Percentiles rank a stretch among this genome's conserved stretches.
These are phyloP conservation scores for Athelia sp. DNA, from an alignment of 1,284 basidiomycete species.

Conservation along the genomic window DNA sequence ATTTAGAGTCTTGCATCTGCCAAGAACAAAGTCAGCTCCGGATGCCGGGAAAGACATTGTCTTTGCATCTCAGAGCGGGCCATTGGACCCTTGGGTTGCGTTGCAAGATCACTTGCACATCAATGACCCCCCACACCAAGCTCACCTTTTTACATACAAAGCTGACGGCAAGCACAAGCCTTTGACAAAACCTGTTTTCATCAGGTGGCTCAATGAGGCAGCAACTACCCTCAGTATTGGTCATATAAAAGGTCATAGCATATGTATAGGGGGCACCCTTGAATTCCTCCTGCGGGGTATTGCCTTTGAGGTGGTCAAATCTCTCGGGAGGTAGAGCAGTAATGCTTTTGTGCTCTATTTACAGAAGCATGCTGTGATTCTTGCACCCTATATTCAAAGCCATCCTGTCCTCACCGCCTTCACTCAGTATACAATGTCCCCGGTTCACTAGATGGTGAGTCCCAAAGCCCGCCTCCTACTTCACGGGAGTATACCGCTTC, in stretches of 20 bases:
- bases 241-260: not conserved
- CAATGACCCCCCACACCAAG: slow-evolving; percentile 19
- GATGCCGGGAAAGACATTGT: slow-evolving; percentile 19
- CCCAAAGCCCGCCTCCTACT: too few species aligned
- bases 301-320: slow-evolving; percentile 12
- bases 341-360: slow-evolving; percentile 15
- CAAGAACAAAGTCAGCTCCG: slow-evolving; percentile 21
- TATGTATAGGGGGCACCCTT: not conserved
- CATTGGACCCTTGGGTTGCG: slow-evolving; percentile 19
- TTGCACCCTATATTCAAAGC: slow-evolving; percentile 16
- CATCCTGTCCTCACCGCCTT: not conserved
- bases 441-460: too few species aligned
- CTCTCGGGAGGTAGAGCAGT: slow-evolving; percentile 15
- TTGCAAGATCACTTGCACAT: slow-evolving; percentile 22
- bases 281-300: slow-evolving; percentile 9
- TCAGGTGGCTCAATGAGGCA: not conserved
- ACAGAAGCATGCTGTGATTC: slow-evolving; percentile 12
- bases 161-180: not conserved
- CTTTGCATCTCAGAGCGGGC: slow-evolving; percentile 20
- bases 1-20: slow-evolving; percentile 21
- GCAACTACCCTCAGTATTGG: not conserved
- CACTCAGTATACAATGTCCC: not conserved
- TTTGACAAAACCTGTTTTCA: not conserved
- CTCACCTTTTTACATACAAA: slow-evolving; percentile 22
- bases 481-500: too few species aligned